Percentiles rank a stretch among this genome's conserved stretches.
Evolutionary conservation across 192 early-diverging fungal species (phyloP).

Genomic region (Coemansia sp.): DNA sequence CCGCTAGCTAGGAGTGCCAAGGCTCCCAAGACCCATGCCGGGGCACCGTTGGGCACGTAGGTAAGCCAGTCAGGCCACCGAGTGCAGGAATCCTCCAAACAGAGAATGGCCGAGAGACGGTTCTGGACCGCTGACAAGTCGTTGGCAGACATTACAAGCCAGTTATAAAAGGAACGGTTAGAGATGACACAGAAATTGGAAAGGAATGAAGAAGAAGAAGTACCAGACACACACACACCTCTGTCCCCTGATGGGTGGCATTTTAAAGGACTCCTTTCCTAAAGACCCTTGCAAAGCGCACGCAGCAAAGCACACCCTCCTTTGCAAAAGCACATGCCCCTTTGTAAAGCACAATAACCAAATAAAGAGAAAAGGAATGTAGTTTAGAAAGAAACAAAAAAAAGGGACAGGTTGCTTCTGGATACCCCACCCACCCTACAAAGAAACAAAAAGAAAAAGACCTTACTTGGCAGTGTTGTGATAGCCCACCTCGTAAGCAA

Average conservation of each 20-base stretch:
- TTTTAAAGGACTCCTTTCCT: neutral
- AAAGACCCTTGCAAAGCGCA: too few species aligned
- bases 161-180: neutral
- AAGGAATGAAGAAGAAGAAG: neutral
- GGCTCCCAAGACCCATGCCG: slow-evolving; percentile 6
- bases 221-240: neutral
- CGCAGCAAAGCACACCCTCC: too few species aligned
- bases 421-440: too few species aligned
- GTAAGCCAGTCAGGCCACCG: slow-evolving; percentile 15
- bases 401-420: neutral
- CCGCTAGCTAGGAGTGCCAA: neutral
- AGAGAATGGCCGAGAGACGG: neutral
- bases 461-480: neutral
- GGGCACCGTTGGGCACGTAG: neutral
- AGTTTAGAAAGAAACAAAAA: too few species aligned
- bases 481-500: slow-evolving; percentile 73
- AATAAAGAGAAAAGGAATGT: too few species aligned
- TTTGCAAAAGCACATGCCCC: too few species aligned
- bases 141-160: neutral
- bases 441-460: too few species aligned
- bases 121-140: neutral
- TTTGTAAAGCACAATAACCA: too few species aligned
- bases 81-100: neutral
- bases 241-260: too few species aligned
- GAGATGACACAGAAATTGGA: neutral